Evolutionary conservation across 2,329 filamentous ascomycete genomes (phyloP), one percentile per base, ranked within the genome.

Genomic region (Hypoxylon sp.): DNA sequence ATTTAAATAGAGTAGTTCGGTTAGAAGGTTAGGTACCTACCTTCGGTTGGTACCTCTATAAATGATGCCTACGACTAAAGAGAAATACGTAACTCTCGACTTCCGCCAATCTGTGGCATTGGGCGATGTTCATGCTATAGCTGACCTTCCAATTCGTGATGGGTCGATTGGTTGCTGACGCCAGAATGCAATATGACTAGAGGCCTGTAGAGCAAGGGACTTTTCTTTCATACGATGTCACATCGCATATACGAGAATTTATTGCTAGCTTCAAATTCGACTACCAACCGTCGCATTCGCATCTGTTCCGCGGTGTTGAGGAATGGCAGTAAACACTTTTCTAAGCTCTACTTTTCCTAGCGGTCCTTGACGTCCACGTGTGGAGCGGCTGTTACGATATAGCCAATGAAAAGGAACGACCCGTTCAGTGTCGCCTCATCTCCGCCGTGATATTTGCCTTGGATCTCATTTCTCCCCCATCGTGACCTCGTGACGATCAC

Each of bases 171-270:
- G 43, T 39, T 41, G 32, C 39, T 19, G 55, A 56, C 32, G 47
- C n/a, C n/a, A n/a, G 32, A 9, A 21, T 58, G 30, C 47, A 58
- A 30, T 52, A 32, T 53, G 61, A 55, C 46, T 37, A 43, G 55
- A 63, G 51, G 50, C 41, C 46, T 37, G 54, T 58, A 48, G 43
- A 54, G 30, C 25, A 48, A n/a, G 52, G 55, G 29, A n/a, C 23
- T 41, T 48, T 37, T 34, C 34, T 67, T 66, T 61, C 51, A 54
- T 54, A 54, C 65, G 65, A 68, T 55, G 72, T 74, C 58, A 60
- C 70, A 74, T 68, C 65, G 72, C 73, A 74, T 74, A 74, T 74
- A 74, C 73, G 73, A 74, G 68, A 60, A 65, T 60, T 51, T 43
- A 29, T 57, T 67, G 54, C 55, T 41, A 41, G 37, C 37, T 11